These are phyloP conservation scores for Thalia dealbata DNA, from an alignment of 176 grass and related monocot species.

Conservation along the genomic window DNA sequence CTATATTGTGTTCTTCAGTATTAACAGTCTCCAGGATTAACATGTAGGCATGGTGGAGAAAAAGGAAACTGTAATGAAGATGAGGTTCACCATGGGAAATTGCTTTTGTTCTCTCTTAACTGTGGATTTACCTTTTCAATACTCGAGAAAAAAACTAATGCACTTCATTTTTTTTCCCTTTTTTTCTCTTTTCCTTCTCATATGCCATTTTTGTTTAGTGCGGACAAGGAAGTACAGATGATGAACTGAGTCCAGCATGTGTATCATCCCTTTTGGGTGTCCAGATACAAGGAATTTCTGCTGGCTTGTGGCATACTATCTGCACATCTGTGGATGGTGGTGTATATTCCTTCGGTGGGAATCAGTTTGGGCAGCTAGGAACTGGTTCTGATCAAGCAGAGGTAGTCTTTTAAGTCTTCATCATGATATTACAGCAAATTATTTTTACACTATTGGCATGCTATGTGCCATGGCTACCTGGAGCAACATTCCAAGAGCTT, in stretches of 20 bases:
- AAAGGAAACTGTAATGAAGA: conserved; percentile 24
- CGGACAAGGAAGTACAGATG: conserved; percentile 85
- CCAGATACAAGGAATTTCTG: conserved; percentile 66
- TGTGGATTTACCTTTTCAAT: not conserved
- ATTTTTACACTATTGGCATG: not conserved
- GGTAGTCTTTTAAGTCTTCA: conserved; percentile 26
- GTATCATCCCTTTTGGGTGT: conserved; percentile 89
- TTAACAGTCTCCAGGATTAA: conserved; percentile 24
- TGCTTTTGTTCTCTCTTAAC: conserved; percentile 13
- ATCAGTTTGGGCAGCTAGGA: conserved; percentile 96
- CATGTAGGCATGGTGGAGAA: conserved; percentile 28
- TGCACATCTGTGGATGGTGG: conserved; percentile 79
- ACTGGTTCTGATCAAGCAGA: conserved; percentile 96
- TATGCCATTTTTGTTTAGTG: conserved; percentile 46
- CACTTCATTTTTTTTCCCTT: conserved; percentile 8
- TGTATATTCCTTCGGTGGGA: conserved; percentile 95
- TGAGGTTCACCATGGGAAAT: conserved; percentile 19
- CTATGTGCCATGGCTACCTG: not conserved
- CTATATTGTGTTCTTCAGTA: not conserved
- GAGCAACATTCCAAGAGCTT: not conserved
- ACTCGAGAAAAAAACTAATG: not conserved
- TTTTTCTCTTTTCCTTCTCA: conserved; percentile 8
- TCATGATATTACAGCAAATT: not conserved
- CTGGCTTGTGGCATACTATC: conserved; percentile 92
- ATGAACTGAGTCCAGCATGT: conserved; percentile 76